A percentile compares a stretch with the other conserved stretches of the same genome.
phyloP scores from a whole-genome alignment of 768 basidiomycete species.

The Xerocomellus dryophilus region DNA sequence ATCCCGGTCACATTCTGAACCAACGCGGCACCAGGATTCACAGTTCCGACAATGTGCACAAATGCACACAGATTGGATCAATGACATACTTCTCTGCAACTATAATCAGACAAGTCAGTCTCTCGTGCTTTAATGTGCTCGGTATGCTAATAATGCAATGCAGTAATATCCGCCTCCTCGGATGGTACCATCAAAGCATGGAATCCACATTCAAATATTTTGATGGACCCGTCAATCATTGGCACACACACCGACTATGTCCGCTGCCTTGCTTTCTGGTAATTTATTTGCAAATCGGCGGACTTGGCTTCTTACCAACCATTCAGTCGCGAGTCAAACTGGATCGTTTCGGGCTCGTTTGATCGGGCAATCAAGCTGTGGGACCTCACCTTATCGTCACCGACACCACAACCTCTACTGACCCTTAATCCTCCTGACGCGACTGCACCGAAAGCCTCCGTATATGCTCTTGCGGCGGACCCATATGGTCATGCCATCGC shows the following conservation, averaged over 20 bases:
- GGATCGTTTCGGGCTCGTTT: slow-evolving; percentile 92
- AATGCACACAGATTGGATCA: slow-evolving; percentile 93
- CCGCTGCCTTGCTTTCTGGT: slow-evolving; percentile 75
- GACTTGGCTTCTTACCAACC: slow-evolving; percentile 11
- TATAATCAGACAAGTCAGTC: slow-evolving; percentile 78
- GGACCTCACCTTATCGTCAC: slow-evolving; percentile 61
- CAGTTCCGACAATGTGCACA: slow-evolving; percentile 87
- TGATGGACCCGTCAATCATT: slow-evolving; percentile 61
- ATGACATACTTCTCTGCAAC: slow-evolving; percentile 90
- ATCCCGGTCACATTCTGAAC: neutral
- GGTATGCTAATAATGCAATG: slow-evolving; percentile 4
- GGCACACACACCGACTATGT: slow-evolving; percentile 86
- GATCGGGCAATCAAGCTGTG: slow-evolving; percentile 93
- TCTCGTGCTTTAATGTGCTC: neutral
- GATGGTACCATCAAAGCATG: slow-evolving; percentile 94
- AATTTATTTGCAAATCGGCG: slow-evolving; percentile 9
- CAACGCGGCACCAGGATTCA: slow-evolving; percentile 40
- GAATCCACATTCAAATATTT: slow-evolving; percentile 70
- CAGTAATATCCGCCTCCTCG: slow-evolving; percentile 90
- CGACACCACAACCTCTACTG: slow-evolving; percentile 50
- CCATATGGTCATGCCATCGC: slow-evolving; percentile 78
- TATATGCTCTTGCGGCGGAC: slow-evolving; percentile 79
- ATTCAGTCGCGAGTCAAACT: slow-evolving; percentile 69
- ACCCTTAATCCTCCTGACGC: slow-evolving; percentile 69
- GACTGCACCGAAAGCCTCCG: slow-evolving; percentile 61